Conservation (phyloP, 768 basidiomycete genomes). For the Lyophyllum shimeji region DNA sequence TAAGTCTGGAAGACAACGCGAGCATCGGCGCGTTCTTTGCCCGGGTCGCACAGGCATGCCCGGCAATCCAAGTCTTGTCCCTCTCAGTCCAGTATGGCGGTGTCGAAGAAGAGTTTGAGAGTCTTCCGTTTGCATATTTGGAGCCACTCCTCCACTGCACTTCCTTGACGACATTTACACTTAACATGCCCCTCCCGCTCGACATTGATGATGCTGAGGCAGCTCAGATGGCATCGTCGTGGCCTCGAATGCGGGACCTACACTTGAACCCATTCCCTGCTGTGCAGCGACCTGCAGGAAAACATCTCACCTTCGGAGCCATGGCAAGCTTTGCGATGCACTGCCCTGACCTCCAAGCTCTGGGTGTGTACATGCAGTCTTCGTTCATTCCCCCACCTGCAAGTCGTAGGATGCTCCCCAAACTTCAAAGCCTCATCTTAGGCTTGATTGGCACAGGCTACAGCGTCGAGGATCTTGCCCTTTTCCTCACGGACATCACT, state of each 20-base stretch:
- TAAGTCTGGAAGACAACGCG: constrained; percentile 2
- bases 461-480: constrained; percentile 2
- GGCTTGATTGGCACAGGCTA: constrained; percentile 1
- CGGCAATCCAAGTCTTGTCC: constrained; percentile 2
- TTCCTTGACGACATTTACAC: constrained; percentile 3
- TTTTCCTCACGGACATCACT: constrained; percentile 3
- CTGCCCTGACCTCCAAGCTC: neutral
- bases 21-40: constrained; percentile 4
- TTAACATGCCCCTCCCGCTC: constrained; percentile 2
- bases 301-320: constrained; percentile 2
- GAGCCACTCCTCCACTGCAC: constrained; percentile 8
- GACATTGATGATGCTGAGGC: constrained; percentile 10
- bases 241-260: constrained; percentile 2
- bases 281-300: neutral
- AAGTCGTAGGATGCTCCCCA: neutral
- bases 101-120: neutral
- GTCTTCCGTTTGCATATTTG: constrained; percentile 5
- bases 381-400: neutral
- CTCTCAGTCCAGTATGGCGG: neutral
- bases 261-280: neutral
- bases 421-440: neutral
- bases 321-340: neutral
- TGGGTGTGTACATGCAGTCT: constrained; percentile 2
- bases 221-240: constrained; percentile 4
- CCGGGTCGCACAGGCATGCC: constrained; percentile 8